These are phyloP conservation scores for Parathielavia hyrcaniae DNA, from an alignment of 495 filamentous ascomycete genomes.

Conservation along the genomic window DNA sequence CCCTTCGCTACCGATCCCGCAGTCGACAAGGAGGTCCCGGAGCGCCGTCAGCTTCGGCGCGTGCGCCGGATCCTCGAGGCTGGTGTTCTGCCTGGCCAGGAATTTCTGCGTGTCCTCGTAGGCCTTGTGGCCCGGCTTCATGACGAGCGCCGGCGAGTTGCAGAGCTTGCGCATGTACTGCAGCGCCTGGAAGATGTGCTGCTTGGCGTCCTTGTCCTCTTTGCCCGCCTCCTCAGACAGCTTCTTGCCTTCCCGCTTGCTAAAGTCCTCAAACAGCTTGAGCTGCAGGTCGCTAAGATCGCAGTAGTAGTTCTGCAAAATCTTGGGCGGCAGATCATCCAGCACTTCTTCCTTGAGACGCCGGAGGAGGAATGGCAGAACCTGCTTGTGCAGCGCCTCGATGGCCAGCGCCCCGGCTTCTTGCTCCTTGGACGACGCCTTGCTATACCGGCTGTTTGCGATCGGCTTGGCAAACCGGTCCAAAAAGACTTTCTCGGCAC, in stretches of 20 bases:
- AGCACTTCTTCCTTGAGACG: conserved; percentile 97
- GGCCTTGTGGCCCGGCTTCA: conserved; percentile 87
- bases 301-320: conserved; percentile 98
- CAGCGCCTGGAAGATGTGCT: conserved; percentile 97
- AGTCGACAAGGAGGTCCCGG: conserved; percentile 84
- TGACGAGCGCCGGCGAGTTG: conserved; percentile 91
- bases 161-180: conserved; percentile 99
- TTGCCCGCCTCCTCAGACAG: conserved; percentile 70
- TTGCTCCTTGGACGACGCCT: conserved; percentile 96
- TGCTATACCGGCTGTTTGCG: conserved; percentile 85
- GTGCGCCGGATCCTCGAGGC: conserved; percentile 75
- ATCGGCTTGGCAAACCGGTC: conserved; percentile 98
- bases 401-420: conserved; percentile 94
- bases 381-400: conserved; percentile 95
- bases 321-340: conserved; percentile 94
- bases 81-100: conserved; percentile 63
- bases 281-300: conserved; percentile 93
- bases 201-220: conserved; percentile 82
- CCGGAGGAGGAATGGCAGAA: conserved; percentile 90
- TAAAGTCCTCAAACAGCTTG: conserved; percentile 93
- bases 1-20: conserved; percentile 78
- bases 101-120: conserved; percentile 76
- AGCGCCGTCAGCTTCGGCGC: conserved; percentile 90
- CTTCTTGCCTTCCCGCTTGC: conserved; percentile 80
- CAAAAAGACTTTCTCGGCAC: conserved; percentile 96